These are phyloP conservation scores for Pseudevernia furfuracea DNA, from an alignment of 495 filamentous ascomycete genomes.

Conservation along the genomic window DNA sequence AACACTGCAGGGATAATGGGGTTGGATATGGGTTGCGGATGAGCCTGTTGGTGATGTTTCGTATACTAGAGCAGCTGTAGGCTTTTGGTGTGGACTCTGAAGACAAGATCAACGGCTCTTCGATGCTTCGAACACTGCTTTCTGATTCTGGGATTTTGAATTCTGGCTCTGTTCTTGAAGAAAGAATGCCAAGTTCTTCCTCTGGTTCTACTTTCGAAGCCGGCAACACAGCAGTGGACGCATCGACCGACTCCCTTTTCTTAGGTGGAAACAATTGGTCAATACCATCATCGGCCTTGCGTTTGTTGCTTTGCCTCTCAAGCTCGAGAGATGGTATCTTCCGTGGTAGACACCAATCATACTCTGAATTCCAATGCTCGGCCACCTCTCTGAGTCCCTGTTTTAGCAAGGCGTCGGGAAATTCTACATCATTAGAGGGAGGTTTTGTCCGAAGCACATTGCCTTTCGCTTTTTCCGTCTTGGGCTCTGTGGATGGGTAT, in stretches of 20 bases:
- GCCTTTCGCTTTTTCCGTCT: constrained; percentile 34
- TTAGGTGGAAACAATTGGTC: not conserved
- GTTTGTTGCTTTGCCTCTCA: constrained; percentile 19
- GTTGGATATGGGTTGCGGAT: constrained; percentile 26
- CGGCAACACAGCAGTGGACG: constrained; percentile 25
- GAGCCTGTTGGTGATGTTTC: constrained; percentile 27
- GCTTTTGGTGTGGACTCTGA: constrained; percentile 30
- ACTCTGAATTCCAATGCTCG: constrained; percentile 13
- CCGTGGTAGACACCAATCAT: constrained; percentile 20
- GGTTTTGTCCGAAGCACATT: constrained; percentile 34
- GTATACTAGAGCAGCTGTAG: constrained; percentile 27
- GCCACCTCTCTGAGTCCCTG: constrained; percentile 22
- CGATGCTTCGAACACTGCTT: constrained; percentile 25
- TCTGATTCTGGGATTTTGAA: constrained; percentile 33
- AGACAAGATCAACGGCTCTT: constrained; percentile 22
- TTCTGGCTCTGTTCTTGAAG: not conserved
- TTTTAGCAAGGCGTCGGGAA: constrained; percentile 31
- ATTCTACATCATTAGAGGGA: constrained; percentile 25
- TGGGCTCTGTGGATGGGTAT: constrained; percentile 39
- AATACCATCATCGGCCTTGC: constrained; percentile 15
- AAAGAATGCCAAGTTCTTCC: not conserved
- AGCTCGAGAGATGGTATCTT: constrained; percentile 1
- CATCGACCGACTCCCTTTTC: not conserved
- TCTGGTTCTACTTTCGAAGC: too few species aligned
- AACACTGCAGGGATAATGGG: constrained; percentile 18